Conservation (phyloP, 2,329 filamentous ascomycete species). For the Claviceps africana region DNA sequence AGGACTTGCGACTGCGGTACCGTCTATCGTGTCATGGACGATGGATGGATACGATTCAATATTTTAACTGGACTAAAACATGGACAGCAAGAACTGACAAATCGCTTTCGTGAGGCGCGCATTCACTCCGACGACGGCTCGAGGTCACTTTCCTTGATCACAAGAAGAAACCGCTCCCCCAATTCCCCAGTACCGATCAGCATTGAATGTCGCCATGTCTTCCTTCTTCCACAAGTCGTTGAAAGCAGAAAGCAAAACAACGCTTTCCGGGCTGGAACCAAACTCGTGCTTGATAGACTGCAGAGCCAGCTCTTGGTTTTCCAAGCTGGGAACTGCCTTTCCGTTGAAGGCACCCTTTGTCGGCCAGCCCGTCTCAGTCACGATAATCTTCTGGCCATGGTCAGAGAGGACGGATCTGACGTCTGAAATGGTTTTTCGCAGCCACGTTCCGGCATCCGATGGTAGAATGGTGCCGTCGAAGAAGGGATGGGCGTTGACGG, state of each 20-base stretch:
- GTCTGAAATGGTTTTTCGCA: conserved; percentile 38
- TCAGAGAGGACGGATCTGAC: conserved; percentile 28
- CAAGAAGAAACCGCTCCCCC: conserved; percentile 16
- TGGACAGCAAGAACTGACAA: not conserved
- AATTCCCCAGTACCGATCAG: conserved; percentile 69
- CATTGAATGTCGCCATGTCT: conserved; percentile 45
- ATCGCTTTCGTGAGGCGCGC: not conserved
- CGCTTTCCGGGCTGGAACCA: conserved; percentile 28
- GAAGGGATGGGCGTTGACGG: conserved; percentile 73
- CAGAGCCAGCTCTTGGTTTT: conserved; percentile 54
- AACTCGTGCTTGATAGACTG: conserved; percentile 49
- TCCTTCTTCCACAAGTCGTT: conserved; percentile 69
- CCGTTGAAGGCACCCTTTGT: conserved; percentile 52
- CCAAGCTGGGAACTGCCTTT: conserved; percentile 50
- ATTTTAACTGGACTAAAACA: not conserved
- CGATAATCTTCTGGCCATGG: conserved; percentile 58
- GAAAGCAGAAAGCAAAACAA: conserved; percentile 68
- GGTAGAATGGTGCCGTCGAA: conserved; percentile 54
- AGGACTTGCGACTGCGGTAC: not conserved
- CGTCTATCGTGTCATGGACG: not conserved
- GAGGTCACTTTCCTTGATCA: conserved; percentile 2
- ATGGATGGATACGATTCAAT: not conserved
- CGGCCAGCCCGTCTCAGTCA: conserved; percentile 81
- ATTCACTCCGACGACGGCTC: not conserved
- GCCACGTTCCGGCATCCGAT: conserved; percentile 51